phyloP scores from a whole-genome alignment of 345 rosid species.

The Melaleuca quinquenervia region DNA sequence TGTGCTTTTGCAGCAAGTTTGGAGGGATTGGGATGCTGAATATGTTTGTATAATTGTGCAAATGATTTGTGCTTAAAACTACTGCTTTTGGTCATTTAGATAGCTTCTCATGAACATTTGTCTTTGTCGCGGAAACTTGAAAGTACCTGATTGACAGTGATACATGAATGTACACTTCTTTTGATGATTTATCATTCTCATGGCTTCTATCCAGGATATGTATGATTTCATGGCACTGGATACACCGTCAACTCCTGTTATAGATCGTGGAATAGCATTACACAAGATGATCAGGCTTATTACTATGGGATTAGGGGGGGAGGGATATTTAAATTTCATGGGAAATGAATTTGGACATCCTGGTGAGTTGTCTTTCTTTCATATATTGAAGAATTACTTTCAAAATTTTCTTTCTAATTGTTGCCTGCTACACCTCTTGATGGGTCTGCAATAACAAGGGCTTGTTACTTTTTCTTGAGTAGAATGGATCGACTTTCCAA shows the following conservation, averaged over 20 bases:
- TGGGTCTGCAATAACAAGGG: not conserved
- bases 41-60: not conserved
- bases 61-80: not conserved
- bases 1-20: not conserved
- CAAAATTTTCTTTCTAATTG: not conserved
- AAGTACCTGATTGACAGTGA: not conserved
- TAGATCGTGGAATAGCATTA: constrained; percentile 94
- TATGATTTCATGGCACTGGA: constrained; percentile 93
- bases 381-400: not conserved
- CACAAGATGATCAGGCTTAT: constrained; percentile 96
- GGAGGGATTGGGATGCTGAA: not conserved
- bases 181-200: not conserved
- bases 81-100: not conserved
- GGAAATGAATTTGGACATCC: constrained; percentile 99
- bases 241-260: constrained; percentile 59
- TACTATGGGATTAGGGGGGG: constrained; percentile 95
- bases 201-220: constrained; percentile 57
- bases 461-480: constrained; percentile 3
- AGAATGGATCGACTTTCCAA: constrained; percentile 99
- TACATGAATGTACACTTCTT: not conserved
- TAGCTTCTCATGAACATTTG: not conserved
- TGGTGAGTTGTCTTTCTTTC: constrained; percentile 27
- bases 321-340: constrained; percentile 96
- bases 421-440: not conserved
- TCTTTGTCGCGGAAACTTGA: not conserved